Evolutionary conservation across 2,329 filamentous ascomycete genomes (phyloP).

Genomic region (Colletotrichum sp.): DNA sequence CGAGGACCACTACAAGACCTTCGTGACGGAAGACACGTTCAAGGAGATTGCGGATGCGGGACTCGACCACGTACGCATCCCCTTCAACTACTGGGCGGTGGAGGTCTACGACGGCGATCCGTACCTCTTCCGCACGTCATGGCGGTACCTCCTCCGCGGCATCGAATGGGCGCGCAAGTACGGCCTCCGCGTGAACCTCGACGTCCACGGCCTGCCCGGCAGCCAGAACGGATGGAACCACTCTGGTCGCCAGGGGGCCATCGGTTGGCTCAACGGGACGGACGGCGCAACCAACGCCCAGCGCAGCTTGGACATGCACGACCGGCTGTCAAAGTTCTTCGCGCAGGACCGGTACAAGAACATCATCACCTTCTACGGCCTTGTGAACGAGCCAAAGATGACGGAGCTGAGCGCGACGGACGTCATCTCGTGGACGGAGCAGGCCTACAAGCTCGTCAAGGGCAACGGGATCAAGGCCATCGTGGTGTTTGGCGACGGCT

Average conservation of each 20-base stretch:
- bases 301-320: slow-evolving; percentile 84
- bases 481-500: slow-evolving; percentile 91
- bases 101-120: slow-evolving; percentile 84
- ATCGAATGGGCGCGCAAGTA: slow-evolving; percentile 96
- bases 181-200: slow-evolving; percentile 89
- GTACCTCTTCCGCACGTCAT: slow-evolving; percentile 84
- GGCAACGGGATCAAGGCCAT: slow-evolving; percentile 75
- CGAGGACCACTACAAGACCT: slow-evolving; percentile 92
- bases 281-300: slow-evolving; percentile 79
- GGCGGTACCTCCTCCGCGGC: slow-evolving; percentile 89
- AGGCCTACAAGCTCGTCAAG: slow-evolving; percentile 74
- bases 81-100: slow-evolving; percentile 94
- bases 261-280: slow-evolving; percentile 91
- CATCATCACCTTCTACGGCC: slow-evolving; percentile 88
- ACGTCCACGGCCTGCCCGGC: slow-evolving; percentile 89
- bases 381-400: slow-evolving; percentile 95
- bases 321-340: slow-evolving; percentile 89
- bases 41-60: slow-evolving; percentile 84
- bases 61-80: slow-evolving; percentile 95
- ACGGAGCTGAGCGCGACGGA: slow-evolving; percentile 66
- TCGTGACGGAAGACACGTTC: slow-evolving; percentile 85
- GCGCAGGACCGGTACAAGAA: slow-evolving; percentile 92
- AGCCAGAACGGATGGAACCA: slow-evolving; percentile 99
- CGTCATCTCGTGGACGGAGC: slow-evolving; percentile 80
- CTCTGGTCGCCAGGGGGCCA: slow-evolving; percentile 79